phyloP scores from a whole-genome alignment of 805 yeast species.

The Metahyphopichia silvanorum region DNA sequence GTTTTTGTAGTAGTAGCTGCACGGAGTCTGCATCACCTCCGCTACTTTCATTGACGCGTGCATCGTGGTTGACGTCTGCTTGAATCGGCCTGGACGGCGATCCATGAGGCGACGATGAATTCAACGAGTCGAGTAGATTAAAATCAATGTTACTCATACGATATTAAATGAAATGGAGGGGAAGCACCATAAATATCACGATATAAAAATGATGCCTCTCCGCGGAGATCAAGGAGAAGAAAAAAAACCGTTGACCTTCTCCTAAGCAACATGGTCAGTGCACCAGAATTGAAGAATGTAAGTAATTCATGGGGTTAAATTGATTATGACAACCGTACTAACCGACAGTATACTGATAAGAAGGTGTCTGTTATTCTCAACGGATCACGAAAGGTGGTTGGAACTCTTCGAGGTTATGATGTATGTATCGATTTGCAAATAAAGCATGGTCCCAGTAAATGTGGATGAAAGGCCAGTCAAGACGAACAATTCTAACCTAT shows the following conservation, averaged over 20 bases:
- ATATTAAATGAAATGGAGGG: too few species aligned
- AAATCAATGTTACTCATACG: slow-evolving; percentile 1
- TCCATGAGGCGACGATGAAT: background rate
- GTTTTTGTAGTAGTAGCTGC: slow-evolving; percentile 9
- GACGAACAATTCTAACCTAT: slow-evolving; percentile 19
- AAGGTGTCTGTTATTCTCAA: slow-evolving; percentile 70
- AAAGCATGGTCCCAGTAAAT: too few species aligned
- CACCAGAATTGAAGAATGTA: slow-evolving; percentile 58
- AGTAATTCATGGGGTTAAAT: slow-evolving; percentile 19
- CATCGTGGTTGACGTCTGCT: background rate
- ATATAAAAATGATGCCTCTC: too few species aligned
- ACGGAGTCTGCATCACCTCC: too few species aligned
- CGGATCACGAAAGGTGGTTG: slow-evolving; percentile 76
- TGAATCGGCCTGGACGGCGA: background rate
- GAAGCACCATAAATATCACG: too few species aligned
- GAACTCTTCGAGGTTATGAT: slow-evolving; percentile 83
- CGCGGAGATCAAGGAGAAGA: too few species aligned
- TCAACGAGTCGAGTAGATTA: background rate
- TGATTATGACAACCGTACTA: slow-evolving; percentile 2
- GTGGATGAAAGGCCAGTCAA: too few species aligned
- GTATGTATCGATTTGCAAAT: too few species aligned
- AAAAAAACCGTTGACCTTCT: slow-evolving; percentile 4
- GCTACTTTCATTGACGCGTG: too few species aligned
- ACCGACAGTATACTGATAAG: slow-evolving; percentile 69
- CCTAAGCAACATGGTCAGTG: slow-evolving; percentile 52